Evolutionary conservation across 345 rosid species (phyloP).

Genomic region (Hypericum androsaemum): DNA sequence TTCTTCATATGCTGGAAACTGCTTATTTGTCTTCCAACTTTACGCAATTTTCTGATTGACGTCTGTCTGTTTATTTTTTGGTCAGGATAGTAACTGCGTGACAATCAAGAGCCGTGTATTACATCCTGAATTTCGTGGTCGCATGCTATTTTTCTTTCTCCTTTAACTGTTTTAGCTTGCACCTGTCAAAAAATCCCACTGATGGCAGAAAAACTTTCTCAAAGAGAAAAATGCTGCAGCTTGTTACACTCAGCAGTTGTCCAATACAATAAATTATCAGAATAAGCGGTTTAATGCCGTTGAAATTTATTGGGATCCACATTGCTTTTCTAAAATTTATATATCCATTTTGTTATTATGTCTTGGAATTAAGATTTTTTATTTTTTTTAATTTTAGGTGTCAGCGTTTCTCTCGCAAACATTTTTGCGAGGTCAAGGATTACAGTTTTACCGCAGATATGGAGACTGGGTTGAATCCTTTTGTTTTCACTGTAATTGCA

Average conservation of each 20-base stretch:
- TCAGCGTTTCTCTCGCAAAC: slow-evolving; percentile 86
- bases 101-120: slow-evolving; percentile 53
- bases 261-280: no score
- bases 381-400: slow-evolving; percentile 63
- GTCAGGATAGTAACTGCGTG: slow-evolving; percentile 83
- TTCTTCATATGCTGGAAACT: neutral
- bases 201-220: no score
- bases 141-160: slow-evolving; percentile 55
- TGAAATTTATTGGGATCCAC: no score
- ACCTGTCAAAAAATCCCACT: no score
- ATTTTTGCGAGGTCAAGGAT: slow-evolving; percentile 87
- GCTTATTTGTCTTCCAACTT: slow-evolving; percentile 6
- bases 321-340: neutral
- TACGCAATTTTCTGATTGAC: slow-evolving; percentile 3
- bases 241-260: no score
- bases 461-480: slow-evolving; percentile 75
- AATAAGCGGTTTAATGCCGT: no score
- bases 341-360: no score
- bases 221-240: no score
- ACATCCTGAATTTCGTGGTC: slow-evolving; percentile 92
- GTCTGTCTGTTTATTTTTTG: slow-evolving; percentile 12
- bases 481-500: neutral
- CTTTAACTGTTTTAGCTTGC: neutral
- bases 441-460: slow-evolving; percentile 96
- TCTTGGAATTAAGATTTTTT: neutral